Evolutionary conservation across 1,284 basidiomycete species (phyloP).

Genomic region (Neonothopanus nambi): DNA sequence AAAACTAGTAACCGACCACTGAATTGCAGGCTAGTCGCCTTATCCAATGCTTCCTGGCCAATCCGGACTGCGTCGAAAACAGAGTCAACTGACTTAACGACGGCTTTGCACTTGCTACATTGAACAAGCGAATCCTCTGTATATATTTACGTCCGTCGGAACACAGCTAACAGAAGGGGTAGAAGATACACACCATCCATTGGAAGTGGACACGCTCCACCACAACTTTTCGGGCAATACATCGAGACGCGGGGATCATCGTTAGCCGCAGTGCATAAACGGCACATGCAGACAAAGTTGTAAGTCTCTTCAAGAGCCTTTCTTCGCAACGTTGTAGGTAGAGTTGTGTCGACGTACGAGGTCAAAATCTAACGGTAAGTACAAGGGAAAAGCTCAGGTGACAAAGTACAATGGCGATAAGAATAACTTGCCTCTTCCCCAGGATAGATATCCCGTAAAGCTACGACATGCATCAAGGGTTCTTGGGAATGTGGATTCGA

Average conservation of each 20-base stretch:
- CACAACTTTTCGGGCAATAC: slow-evolving; percentile 66
- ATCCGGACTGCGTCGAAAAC: slow-evolving; percentile 62
- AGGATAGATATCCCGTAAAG: slow-evolving; percentile 60
- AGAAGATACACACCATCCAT: slow-evolving; percentile 46
- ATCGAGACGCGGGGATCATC: slow-evolving; percentile 70
- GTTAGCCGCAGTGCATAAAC: slow-evolving; percentile 45
- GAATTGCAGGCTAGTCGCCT: slow-evolving; percentile 62
- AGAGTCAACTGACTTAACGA: slow-evolving; percentile 48
- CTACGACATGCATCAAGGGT: slow-evolving; percentile 72
- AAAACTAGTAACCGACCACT: slow-evolving; percentile 40
- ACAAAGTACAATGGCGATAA: background rate
- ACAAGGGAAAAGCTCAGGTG: background rate
- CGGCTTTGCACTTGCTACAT: slow-evolving; percentile 62
- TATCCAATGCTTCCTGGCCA: slow-evolving; percentile 69
- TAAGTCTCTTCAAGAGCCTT: slow-evolving; percentile 71
- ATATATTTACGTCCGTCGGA: slow-evolving; percentile 5
- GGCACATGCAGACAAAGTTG: slow-evolving; percentile 77
- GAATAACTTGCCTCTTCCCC: slow-evolving; percentile 68
- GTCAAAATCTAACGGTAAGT: slow-evolving; percentile 51
- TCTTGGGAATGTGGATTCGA: slow-evolving; percentile 40
- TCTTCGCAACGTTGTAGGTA: slow-evolving; percentile 61
- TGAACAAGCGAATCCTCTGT: slow-evolving; percentile 46
- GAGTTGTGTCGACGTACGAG: slow-evolving; percentile 84
- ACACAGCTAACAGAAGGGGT: background rate
- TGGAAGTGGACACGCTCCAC: slow-evolving; percentile 57